phyloP scores from a whole-genome alignment of 768 basidiomycete species.

The Royoungia palumana region DNA sequence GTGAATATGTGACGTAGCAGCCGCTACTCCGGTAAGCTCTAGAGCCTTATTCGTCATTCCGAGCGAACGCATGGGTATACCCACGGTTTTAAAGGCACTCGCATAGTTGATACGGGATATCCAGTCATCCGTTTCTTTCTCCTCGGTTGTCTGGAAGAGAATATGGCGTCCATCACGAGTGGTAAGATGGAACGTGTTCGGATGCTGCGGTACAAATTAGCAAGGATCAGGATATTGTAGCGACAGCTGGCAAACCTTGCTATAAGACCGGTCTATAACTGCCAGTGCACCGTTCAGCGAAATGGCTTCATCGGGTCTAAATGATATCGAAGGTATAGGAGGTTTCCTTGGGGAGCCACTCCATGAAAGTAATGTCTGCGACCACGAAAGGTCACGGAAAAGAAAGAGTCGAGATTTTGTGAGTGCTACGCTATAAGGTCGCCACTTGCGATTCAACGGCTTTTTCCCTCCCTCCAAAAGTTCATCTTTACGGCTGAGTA shows the following conservation, averaged over 20 bases:
- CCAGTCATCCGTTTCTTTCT: slow-evolving; percentile 84
- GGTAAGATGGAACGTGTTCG: slow-evolving; percentile 72
- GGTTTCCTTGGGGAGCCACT: slow-evolving; percentile 34
- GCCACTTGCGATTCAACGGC: slow-evolving; percentile 81
- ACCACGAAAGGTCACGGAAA: slow-evolving; percentile 72
- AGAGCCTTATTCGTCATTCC: slow-evolving; percentile 69
- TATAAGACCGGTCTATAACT: slow-evolving; percentile 73
- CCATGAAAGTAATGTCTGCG: slow-evolving; percentile 43
- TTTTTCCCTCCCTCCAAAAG: slow-evolving; percentile 72
- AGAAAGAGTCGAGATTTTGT: slow-evolving; percentile 90
- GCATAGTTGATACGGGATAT: slow-evolving; percentile 92
- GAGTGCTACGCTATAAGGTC: slow-evolving; percentile 75
- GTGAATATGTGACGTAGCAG: slow-evolving; percentile 79
- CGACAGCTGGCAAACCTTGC: slow-evolving; percentile 51
- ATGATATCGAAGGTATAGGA: slow-evolving; percentile 40
- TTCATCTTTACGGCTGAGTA: slow-evolving; percentile 82
- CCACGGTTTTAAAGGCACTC: slow-evolving; percentile 83
- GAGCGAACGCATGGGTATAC: slow-evolving; percentile 74
- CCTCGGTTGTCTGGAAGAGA: slow-evolving; percentile 69
- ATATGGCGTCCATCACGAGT: slow-evolving; percentile 77
- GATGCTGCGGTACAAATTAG: slow-evolving; percentile 37
- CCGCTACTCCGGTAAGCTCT: slow-evolving; percentile 78
- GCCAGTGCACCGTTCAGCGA: slow-evolving; percentile 77
- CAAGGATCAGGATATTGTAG: slow-evolving; percentile 2
- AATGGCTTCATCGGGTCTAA: slow-evolving; percentile 83